A percentile compares a stretch with the other conserved stretches of the same genome.
phyloP scores from a whole-genome alignment of 2,329 filamentous ascomycete genomes.

The Aureobasidium sp. region DNA sequence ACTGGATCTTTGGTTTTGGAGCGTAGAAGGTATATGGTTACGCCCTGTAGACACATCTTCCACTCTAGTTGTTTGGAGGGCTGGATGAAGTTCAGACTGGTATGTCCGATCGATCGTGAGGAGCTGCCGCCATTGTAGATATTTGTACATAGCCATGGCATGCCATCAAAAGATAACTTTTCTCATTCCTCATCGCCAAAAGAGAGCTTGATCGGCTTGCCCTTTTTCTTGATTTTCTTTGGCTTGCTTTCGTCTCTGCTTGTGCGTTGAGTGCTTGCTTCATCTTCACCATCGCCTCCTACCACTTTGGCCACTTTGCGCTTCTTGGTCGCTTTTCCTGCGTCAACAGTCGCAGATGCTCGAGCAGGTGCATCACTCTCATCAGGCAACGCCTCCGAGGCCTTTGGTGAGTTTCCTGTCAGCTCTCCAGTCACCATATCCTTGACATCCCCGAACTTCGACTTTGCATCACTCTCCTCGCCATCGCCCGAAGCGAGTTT shows the following conservation, averaged over 20 bases:
- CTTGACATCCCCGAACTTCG: conserved; percentile 11
- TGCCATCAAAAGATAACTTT: neutral
- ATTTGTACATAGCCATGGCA: neutral
- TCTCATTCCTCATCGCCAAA: conserved; percentile 14
- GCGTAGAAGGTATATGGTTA: conserved; percentile 87
- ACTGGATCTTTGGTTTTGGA: conserved; percentile 56
- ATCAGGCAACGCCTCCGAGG: conserved; percentile 19
- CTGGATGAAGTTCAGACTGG: conserved; percentile 88
- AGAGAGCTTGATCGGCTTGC: conserved; percentile 14
- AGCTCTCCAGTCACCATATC: conserved; percentile 17
- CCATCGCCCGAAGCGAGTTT: conserved; percentile 23
- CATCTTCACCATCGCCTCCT: conserved; percentile 21
- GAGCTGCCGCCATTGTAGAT: conserved; percentile 69
- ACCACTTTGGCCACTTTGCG: conserved; percentile 28
- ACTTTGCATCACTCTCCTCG: neutral
- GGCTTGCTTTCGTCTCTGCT: conserved; percentile 7
- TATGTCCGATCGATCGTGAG: conserved; percentile 93
- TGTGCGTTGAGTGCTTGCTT: conserved; percentile 10
- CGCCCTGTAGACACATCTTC: conserved; percentile 92
- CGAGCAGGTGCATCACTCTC: conserved; percentile 13
- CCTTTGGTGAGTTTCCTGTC: conserved; percentile 13
- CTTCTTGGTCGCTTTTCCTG: conserved; percentile 22
- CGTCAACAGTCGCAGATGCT: neutral
- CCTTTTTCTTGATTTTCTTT: conserved; percentile 19
- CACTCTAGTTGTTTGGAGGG: conserved; percentile 86